Evolutionary conservation across 345 rosid species (phyloP), one percentile per base, ranked within the genome.

Genomic region (Raphanus raphanistrum): DNA sequence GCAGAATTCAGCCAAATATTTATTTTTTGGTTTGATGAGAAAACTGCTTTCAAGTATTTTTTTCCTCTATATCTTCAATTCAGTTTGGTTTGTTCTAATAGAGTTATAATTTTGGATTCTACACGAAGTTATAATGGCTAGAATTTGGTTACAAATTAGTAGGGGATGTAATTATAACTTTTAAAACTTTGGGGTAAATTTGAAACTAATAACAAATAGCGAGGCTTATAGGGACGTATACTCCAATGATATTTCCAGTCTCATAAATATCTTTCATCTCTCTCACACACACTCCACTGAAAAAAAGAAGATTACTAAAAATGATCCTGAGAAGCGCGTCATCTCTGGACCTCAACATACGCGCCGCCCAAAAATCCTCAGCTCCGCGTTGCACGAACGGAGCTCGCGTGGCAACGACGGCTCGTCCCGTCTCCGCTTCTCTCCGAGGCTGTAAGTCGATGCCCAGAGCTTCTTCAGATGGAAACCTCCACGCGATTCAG

Each of bases 241-340:
- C 21, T 54, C 41, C 1, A 0, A 41, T 29, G 72, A 64, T 77
- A 65, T 77, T 71, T 71, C 43, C 17, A 71, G 61, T 60, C 55
- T 48, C 60, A 4, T 73, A 74, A 72, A 78, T 78, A 78, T 78
- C 73, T 78, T 59, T 15, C 72, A 28, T 72, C 57, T 72, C 55
- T 43, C 64, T 5, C 12, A 4, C 28, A 3, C 57, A 15, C 67
- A 41, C 64, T 72, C 81, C 77, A 60, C 76, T 78, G 7, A 67
- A 33, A 65, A 16, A 9, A 21, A n/a, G 6, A 65, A 35, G 59
- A 62, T 4, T 15, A 26, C 21, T 8, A 8, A 29, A 58, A 48
- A 82, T 88, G 96, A 83, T 83, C 63, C 77, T 86, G 3, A 83
- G 87, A 81, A 87, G 87, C 81, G 87, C 88, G 2, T 86, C 90